phyloP scores from a whole-genome alignment of 2,329 filamentous ascomycete genomes.

The Cladophialophora bantiana region DNA sequence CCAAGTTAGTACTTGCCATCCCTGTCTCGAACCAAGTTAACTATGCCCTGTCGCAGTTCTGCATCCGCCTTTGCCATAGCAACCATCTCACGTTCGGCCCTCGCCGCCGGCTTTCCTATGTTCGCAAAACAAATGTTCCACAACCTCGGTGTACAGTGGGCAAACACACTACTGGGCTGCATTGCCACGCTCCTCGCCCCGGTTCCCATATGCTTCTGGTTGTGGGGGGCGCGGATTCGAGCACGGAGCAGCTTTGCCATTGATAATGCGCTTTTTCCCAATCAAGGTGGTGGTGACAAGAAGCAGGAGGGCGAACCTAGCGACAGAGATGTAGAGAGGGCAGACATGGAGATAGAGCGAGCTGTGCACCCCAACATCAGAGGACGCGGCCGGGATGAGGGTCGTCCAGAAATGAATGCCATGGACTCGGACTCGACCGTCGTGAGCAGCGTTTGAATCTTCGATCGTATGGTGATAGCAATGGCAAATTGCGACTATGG shows the following conservation, averaged over 20 bases:
- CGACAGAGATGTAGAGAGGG: not conserved
- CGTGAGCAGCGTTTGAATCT: not conserved
- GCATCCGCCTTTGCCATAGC: constrained; percentile 57
- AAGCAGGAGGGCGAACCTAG: not conserved
- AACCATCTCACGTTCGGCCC: constrained; percentile 51
- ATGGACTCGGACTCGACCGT: not conserved
- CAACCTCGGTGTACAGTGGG: constrained; percentile 47
- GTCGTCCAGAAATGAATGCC: not conserved
- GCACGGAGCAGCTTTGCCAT: not conserved
- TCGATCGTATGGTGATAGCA: not conserved
- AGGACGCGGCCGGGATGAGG: not conserved
- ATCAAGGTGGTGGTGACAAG: not conserved
- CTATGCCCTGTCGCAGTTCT: constrained; percentile 43
- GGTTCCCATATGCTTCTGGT: constrained; percentile 43
- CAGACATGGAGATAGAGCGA: not conserved
- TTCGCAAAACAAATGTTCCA: constrained; percentile 49
- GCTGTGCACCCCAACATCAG: not conserved
- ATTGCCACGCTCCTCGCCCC: constrained; percentile 47
- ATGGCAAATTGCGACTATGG: not conserved
- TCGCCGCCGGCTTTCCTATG: constrained; percentile 26
- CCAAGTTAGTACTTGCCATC: constrained; percentile 27
- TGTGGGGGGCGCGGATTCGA: constrained; percentile 9
- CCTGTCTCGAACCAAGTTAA: not conserved
- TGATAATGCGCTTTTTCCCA: not conserved
- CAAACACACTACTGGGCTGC: constrained; percentile 47